Evolutionary conservation across 768 basidiomycete genomes (phyloP).

Genomic region (Kwoniella botswanensis): DNA sequence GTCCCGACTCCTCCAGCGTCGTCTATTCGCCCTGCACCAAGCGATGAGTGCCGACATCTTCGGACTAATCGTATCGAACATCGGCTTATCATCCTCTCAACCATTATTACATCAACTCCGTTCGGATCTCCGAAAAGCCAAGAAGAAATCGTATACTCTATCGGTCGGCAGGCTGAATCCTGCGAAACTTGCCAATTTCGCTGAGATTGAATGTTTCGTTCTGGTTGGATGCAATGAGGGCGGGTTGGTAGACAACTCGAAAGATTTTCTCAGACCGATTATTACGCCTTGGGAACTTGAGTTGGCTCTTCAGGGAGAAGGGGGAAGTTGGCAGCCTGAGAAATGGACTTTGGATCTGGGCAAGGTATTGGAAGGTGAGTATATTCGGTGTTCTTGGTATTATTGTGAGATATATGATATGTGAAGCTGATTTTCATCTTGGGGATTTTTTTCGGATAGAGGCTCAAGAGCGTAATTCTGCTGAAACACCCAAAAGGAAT

Average conservation of each 20-base stretch:
- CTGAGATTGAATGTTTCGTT: constrained; percentile 94
- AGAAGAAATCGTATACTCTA: constrained; percentile 92
- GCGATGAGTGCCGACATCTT: constrained; percentile 92
- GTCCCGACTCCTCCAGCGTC: constrained; percentile 83
- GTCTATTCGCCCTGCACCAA: constrained; percentile 83
- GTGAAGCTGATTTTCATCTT: neutral
- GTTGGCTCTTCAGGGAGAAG: constrained; percentile 77
- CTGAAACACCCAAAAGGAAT: constrained; percentile 11
- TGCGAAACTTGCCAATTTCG: constrained; percentile 91
- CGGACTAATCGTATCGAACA: constrained; percentile 91
- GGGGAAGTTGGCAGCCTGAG: constrained; percentile 63
- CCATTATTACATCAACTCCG: constrained; percentile 85
- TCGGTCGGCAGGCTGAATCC: constrained; percentile 95
- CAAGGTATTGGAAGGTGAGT: constrained; percentile 55
- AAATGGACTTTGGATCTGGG: constrained; percentile 79
- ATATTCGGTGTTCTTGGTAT: neutral
- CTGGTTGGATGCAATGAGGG: constrained; percentile 95
- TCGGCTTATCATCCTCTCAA: constrained; percentile 87
- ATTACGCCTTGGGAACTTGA: constrained; percentile 91
- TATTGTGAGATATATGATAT: neutral
- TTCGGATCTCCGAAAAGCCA: constrained; percentile 66
- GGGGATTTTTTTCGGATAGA: too few species aligned
- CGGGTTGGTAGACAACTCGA: constrained; percentile 64
- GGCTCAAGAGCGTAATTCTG: constrained; percentile 11
- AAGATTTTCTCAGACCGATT: constrained; percentile 91